Evolutionary conservation across 352 stramenopile genomes (phyloP).

Genomic region (Peronospora destructor): DNA sequence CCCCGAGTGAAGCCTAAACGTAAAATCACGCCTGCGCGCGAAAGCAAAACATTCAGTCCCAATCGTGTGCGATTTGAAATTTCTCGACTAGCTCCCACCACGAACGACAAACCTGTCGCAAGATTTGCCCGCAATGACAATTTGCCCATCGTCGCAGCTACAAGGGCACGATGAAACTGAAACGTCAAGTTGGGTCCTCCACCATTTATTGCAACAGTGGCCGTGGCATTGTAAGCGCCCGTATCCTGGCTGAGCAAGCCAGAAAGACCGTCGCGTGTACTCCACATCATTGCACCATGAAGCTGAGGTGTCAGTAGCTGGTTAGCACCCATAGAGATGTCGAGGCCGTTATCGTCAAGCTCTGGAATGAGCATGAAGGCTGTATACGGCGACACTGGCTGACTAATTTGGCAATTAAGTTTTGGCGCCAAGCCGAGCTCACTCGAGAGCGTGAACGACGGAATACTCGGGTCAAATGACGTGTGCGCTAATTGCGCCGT

Average conservation of each 20-base stretch:
- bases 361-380: conserved; percentile 71
- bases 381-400: conserved; percentile 63
- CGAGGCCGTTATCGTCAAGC: conserved; percentile 60
- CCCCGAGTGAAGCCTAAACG: conserved; percentile 67
- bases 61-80: conserved; percentile 51
- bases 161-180: conserved; percentile 37
- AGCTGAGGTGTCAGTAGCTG: conserved; percentile 54
- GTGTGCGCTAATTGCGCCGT: conserved; percentile 59
- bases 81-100: conserved; percentile 45
- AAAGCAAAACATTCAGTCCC: conserved; percentile 52
- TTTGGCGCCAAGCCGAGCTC: conserved; percentile 76
- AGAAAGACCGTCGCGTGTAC: conserved; percentile 66
- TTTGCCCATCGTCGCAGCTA: conserved; percentile 39
- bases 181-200: conserved; percentile 54
- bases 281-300: conserved; percentile 76
- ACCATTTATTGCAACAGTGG: conserved; percentile 39
- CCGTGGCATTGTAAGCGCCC: conserved; percentile 30
- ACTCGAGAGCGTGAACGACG: conserved; percentile 54
- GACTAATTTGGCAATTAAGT: conserved; percentile 62
- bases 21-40: conserved; percentile 50
- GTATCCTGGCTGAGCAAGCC: conserved; percentile 50
- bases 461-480: conserved; percentile 53
- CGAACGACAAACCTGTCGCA: conserved; percentile 39
- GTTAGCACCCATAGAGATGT: conserved; percentile 66
- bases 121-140: conserved; percentile 48